Conservation (phyloP, 257 asterid species). For the Paraleonurus japonicus region DNA sequence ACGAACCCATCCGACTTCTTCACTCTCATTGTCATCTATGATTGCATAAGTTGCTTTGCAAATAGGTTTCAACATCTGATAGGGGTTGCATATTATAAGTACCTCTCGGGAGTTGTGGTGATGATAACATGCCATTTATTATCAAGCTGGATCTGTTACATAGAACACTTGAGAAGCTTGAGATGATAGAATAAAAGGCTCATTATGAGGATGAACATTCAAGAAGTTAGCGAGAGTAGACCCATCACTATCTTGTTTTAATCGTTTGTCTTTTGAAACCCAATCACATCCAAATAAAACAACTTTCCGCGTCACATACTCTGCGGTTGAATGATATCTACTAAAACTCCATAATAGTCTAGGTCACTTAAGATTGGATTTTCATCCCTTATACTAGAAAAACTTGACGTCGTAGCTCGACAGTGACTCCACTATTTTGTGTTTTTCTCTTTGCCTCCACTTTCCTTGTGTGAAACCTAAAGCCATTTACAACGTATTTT, state of each 20-base stretch:
- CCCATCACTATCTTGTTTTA: conserved; percentile 12
- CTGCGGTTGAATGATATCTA: neutral
- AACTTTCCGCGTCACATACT: neutral
- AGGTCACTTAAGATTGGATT: neutral
- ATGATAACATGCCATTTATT: neutral
- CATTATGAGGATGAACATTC: neutral
- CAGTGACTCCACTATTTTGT: conserved; percentile 9
- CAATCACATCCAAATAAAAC: neutral
- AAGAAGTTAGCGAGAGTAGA: conserved; percentile 1
- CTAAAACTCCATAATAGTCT: neutral
- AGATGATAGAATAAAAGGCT: neutral
- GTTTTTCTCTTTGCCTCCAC: neutral
- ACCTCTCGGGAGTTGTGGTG: neutral
- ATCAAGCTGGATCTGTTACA: neutral
- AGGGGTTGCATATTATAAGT: neutral
- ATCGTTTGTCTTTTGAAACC: neutral
- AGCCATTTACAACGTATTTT: conserved; percentile 4
- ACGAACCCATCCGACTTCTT: neutral
- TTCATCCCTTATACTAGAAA: neutral
- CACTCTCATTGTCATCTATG: neutral
- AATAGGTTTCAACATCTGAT: neutral
- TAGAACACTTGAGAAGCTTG: conserved; percentile 12
- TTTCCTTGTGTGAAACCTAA: neutral
- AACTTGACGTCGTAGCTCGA: neutral
- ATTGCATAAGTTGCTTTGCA: neutral